A percentile compares a stretch with the other conserved stretches of the same genome.
Conservation (phyloP, 345 rosid genomes). For the Euphorbia pulcherrima region DNA sequence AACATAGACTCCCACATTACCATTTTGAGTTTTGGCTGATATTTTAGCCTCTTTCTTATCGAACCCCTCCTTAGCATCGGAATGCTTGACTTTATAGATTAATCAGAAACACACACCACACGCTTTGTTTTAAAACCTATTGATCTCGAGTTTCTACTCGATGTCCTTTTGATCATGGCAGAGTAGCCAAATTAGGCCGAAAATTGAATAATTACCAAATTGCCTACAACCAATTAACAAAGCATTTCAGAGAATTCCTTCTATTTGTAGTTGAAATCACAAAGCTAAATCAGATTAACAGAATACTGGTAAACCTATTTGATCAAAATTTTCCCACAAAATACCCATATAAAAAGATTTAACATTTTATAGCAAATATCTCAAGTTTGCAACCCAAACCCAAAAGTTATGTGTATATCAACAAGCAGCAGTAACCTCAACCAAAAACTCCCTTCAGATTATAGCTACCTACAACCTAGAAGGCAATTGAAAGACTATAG, state of each 20-base stretch:
- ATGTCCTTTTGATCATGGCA: conserved; percentile 56
- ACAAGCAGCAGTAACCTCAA: too few species aligned
- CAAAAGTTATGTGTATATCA: neutral
- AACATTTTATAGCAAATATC: too few species aligned
- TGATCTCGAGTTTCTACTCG: conserved; percentile 67
- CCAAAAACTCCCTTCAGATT: neutral
- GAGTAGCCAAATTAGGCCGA: conserved; percentile 4
- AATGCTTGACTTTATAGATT: too few species aligned
- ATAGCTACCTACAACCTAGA: too few species aligned
- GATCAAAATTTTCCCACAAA: neutral
- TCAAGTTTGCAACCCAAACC: neutral
- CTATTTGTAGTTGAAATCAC: neutral
- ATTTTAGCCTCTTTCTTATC: too few species aligned
- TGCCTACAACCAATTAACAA: neutral
- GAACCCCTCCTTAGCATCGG: too few species aligned
- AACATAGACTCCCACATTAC: too few species aligned
- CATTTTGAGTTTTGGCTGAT: too few species aligned
- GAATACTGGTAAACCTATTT: neutral
- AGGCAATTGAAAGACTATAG: neutral
- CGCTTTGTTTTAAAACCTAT: conserved; percentile 61
- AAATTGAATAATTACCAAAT: conserved; percentile 7
- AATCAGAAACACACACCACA: too few species aligned
- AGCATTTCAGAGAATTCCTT: neutral
- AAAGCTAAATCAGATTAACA: neutral
- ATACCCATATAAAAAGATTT: neutral